phyloP scores from a whole-genome alignment of 2,329 filamentous ascomycete genomes.

The Nigrospora oryzae region DNA sequence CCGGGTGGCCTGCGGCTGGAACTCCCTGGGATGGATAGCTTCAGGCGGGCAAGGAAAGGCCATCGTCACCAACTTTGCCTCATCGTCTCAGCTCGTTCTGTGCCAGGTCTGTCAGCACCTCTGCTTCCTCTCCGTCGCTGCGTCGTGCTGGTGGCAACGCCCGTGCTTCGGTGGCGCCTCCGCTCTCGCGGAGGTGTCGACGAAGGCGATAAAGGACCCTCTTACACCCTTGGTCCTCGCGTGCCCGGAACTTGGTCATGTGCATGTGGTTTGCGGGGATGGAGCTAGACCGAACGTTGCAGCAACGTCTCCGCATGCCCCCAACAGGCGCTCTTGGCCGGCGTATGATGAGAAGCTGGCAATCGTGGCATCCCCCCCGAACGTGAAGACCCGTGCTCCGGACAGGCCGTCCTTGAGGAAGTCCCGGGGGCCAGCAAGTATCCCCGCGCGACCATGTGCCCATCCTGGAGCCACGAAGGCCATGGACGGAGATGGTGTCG shows the following conservation, averaged over 20 bases:
- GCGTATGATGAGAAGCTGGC: neutral
- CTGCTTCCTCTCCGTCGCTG: neutral
- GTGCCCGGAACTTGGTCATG: too few species aligned
- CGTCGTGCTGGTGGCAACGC: constrained; percentile 1
- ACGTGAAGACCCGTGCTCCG: too few species aligned
- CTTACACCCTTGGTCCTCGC: neutral
- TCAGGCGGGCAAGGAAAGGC: neutral
- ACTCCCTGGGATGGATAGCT: neutral
- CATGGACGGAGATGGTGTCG: too few species aligned
- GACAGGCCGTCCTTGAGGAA: too few species aligned
- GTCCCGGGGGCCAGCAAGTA: too few species aligned
- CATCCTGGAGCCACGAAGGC: too few species aligned
- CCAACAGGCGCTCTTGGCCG: too few species aligned
- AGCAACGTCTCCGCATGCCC: neutral
- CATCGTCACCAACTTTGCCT: neutral
- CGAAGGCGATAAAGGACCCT: neutral
- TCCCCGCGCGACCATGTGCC: too few species aligned
- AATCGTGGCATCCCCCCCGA: neutral
- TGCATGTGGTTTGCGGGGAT: too few species aligned
- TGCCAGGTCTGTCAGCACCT: neutral
- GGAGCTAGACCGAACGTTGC: too few species aligned
- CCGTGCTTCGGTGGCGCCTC: neutral
- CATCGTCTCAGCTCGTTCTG: neutral
- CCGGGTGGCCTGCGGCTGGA: neutral
- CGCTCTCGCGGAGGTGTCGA: neutral